A percentile compares a stretch with the other conserved stretches of the same genome.
phyloP scores from a whole-genome alignment of 441 rosid genomes.

The Lepidium campestre region DNA sequence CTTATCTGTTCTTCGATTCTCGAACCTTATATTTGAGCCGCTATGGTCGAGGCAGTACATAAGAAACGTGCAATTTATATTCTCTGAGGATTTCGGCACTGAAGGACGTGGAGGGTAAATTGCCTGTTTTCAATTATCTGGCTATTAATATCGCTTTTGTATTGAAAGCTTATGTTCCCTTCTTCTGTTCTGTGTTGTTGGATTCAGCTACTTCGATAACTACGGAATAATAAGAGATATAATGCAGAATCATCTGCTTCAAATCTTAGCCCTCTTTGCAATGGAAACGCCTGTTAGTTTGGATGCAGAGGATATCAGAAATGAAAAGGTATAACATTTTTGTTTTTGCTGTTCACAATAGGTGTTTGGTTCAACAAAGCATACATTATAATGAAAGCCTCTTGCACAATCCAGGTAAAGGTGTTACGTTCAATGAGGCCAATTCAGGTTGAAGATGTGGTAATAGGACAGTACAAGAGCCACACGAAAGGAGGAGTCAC shows the following conservation, averaged over 20 bases:
- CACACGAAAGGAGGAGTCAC: slow-evolving; percentile 71
- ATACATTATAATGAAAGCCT: neutral
- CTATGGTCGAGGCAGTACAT: slow-evolving; percentile 95
- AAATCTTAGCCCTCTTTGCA: slow-evolving; percentile 89
- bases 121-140: slow-evolving; percentile 4
- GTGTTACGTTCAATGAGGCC: slow-evolving; percentile 93
- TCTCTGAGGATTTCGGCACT: slow-evolving; percentile 96
- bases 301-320: slow-evolving; percentile 95
- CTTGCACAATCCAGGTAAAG: slow-evolving; percentile 53
- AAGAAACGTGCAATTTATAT: slow-evolving; percentile 80
- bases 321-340: slow-evolving; percentile 60
- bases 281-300: slow-evolving; percentile 99
- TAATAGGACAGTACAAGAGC: slow-evolving; percentile 89
- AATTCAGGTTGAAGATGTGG: slow-evolving; percentile 63
- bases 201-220: slow-evolving; percentile 78
- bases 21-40: slow-evolving; percentile 94
- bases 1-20: slow-evolving; percentile 89
- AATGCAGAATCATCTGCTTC: slow-evolving; percentile 99
- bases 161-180: neutral
- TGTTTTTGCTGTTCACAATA: neutral
- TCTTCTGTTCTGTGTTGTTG: neutral
- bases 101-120: slow-evolving; percentile 98
- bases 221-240: slow-evolving; percentile 95
- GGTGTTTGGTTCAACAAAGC: neutral
- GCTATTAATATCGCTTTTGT: neutral